phyloP scores from a whole-genome alignment of 139 green algal genomes.

The Chlamydomonas eustigma region DNA sequence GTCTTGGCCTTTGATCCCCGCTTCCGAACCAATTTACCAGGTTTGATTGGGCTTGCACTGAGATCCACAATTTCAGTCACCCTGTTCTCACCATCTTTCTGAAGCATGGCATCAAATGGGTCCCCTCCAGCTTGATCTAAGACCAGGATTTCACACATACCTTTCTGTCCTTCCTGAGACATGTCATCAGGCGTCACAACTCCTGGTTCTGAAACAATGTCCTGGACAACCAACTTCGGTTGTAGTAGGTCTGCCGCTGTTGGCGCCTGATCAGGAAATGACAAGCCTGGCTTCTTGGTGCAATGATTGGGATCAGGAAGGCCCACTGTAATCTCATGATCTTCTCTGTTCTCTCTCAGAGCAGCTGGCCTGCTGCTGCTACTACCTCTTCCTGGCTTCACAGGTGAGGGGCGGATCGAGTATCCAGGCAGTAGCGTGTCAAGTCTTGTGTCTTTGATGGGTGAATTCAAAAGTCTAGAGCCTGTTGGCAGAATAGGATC shows the following conservation, averaged over 20 bases:
- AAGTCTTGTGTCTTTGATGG: not conserved
- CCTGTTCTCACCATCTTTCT: not conserved
- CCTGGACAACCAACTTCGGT: too few species aligned
- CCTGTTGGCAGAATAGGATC: not conserved
- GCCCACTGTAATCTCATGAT: not conserved
- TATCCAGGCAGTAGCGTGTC: slow-evolving; percentile 1
- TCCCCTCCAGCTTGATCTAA: not conserved
- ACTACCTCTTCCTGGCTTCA: not conserved
- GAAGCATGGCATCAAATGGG: not conserved
- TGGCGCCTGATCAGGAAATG: too few species aligned
- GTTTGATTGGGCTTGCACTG: too few species aligned
- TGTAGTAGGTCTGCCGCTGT: too few species aligned
- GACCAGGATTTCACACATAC: not conserved
- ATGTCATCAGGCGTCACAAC: not conserved
- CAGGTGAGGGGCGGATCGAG: not conserved
- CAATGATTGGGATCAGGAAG: too few species aligned
- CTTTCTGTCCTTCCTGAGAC: not conserved
- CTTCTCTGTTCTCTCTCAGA: not conserved
- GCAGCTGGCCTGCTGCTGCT: not conserved
- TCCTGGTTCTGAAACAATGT: too few species aligned
- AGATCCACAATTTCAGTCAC: not conserved
- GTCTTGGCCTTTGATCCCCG: too few species aligned
- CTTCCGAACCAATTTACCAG: too few species aligned
- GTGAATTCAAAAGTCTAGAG: not conserved
- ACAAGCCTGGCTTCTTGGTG: too few species aligned